Base-by-base conservation (phyloP, 768 basidiomycete genomes). In the Tubosaeta brunneosetosa region DNA sequence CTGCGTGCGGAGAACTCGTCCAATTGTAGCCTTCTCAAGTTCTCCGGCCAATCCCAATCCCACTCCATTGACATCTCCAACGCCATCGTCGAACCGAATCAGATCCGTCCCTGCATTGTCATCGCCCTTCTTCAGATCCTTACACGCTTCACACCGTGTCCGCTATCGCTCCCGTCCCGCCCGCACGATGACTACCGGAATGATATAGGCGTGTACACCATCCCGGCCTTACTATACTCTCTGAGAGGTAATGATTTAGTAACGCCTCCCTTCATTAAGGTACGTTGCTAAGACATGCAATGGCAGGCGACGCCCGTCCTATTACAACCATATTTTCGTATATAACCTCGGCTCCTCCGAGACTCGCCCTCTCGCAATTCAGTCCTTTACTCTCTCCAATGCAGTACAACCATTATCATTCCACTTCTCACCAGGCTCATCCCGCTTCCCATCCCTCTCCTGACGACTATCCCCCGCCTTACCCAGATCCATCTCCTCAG, bases 221-320 rank as follows among this genome's bases (percentile, higher is more conserved):
- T 60, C 65, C 67, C 69, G 69, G 64, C 55, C 42, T 60, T 66
- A 63, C 65, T 64, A 62, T 69, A 56, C 64, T 65, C 51, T 61
- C 56, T 60, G 37, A 64, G 60, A 71, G 60, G 69, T 69, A 69
- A 69, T 69, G 59, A 71, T 69, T 71, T 66, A 69, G 68, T 69
- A 69, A 69, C 67, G 41, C 50, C 38, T 69, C 58, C 51, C 38
- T 69, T 66, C 69, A 69, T 69, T 69, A 69, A 69, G 68, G 68
- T 67, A 69, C 68, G 58, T 63, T 67, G 63, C 67, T 64, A 71
- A 61, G 66, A 66, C 67, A 69, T 66, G 53, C 58, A 37, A 55
- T 66, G 62, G 59, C 63, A 71, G 67, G 61, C 67, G 65, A 70
- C 66, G 57, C 64, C 68, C 67, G 53, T 59, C 58, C 61, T 60